phyloP scores from a whole-genome alignment of 768 basidiomycete species.

The Porphyrellus cyaneotinctus region DNA sequence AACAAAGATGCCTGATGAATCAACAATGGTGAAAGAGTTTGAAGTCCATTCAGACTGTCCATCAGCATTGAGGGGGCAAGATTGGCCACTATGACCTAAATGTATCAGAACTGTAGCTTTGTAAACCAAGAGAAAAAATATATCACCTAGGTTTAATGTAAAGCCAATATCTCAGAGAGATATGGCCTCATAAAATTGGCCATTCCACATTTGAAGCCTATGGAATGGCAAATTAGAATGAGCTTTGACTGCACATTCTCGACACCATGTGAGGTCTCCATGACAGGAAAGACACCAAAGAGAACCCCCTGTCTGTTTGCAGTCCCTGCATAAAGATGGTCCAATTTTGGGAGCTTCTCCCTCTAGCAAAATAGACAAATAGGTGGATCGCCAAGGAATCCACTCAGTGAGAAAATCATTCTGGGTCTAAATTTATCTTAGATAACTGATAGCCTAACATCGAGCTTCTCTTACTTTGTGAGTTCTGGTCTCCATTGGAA shows the following conservation, averaged over 20 bases:
- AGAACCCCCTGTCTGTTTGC: neutral
- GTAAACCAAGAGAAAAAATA: neutral
- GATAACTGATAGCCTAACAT: neutral
- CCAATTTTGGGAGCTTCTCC: neutral
- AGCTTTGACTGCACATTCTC: neutral
- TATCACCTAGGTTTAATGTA: too few species aligned
- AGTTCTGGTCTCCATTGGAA: too few species aligned
- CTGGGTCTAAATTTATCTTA: neutral
- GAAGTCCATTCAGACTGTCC: neutral
- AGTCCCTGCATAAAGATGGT: too few species aligned
- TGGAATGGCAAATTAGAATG: too few species aligned
- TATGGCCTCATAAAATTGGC: neutral
- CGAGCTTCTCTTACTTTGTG: too few species aligned
- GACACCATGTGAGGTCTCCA: neutral
- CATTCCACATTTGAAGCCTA: neutral
- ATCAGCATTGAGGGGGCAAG: neutral
- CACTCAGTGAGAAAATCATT: neutral
- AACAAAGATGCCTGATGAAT: neutral
- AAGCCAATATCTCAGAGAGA: neutral
- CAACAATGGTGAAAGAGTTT: neutral
- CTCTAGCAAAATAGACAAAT: neutral
- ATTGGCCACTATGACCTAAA: neutral
- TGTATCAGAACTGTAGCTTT: neutral
- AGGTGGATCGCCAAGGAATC: neutral
- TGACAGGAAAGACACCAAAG: neutral